A percentile compares a stretch with the other conserved stretches of the same genome.
Evolutionary conservation across 805 yeast genomes (phyloP).

Genomic region (Priceomyces castillae): DNA sequence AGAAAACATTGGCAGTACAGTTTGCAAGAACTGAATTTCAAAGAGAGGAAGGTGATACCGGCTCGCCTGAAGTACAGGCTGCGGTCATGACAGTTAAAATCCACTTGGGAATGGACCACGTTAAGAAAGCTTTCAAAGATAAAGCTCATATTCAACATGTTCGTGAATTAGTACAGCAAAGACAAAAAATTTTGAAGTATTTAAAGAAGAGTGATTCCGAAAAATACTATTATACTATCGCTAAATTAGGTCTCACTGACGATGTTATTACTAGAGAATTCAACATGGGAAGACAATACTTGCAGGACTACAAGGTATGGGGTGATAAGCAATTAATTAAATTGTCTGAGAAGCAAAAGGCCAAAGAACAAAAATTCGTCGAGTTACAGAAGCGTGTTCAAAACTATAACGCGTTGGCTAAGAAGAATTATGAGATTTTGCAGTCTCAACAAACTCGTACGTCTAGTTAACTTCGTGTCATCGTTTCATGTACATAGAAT

Average conservation of each 20-base stretch:
- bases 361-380: slow-evolving; percentile 25
- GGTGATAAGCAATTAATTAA: slow-evolving; percentile 69
- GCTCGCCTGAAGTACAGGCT: slow-evolving; percentile 94
- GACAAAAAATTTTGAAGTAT: slow-evolving; percentile 81
- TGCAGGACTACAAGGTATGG: slow-evolving; percentile 75
- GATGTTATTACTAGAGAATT: slow-evolving; percentile 76
- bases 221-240: slow-evolving; percentile 80
- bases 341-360: slow-evolving; percentile 33
- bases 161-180: slow-evolving; percentile 81
- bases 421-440: slow-evolving; percentile 27
- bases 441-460: slow-evolving; percentile 4
- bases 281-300: slow-evolving; percentile 71
- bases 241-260: slow-evolving; percentile 85
- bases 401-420: slow-evolving; percentile 38
- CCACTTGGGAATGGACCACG: slow-evolving; percentile 72
- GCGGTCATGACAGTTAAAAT: slow-evolving; percentile 83
- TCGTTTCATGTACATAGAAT: slow-evolving; percentile 5
- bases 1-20: slow-evolving; percentile 53
- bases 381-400: slow-evolving; percentile 41
- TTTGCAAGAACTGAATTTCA: slow-evolving; percentile 79
- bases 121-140: slow-evolving; percentile 68
- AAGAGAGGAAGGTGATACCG: slow-evolving; percentile 86
- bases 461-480: slow-evolving; percentile 22
- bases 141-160: slow-evolving; percentile 63
- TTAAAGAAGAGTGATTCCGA: slow-evolving; percentile 78